Base-by-base conservation (phyloP, 202 grass and related monocot species). In the Panicum virgatum region DNA sequence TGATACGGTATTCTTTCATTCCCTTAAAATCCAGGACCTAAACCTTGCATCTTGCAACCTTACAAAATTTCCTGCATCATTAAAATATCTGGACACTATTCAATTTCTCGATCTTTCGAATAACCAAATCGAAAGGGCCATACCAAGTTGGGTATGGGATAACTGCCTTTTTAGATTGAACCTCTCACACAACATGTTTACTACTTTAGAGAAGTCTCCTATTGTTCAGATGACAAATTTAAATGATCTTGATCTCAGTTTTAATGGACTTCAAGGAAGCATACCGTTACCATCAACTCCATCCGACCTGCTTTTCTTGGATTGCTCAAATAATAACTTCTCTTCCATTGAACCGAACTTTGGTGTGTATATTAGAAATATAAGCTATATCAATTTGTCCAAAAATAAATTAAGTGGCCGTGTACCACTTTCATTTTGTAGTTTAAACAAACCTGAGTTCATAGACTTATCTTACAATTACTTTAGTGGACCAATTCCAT, bases 401-500 rank as follows among this genome's bases (percentile, higher is more conserved):
- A 73, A 80, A 0, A 94, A 94, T 22, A 76, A 2, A 12, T 7
- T 94, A 30, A 75, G 3, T n/a, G 89, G 92, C 1, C 43, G 32
- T 20, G 32, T 94, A 45, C 85, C 92, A 78, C 1, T 5, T 46
- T 92, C 87, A 5, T 36, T 88, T 78, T 92, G 92, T 62, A 90
- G 36, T 65, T 71, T 79, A 39, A 86, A 19, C 37, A 51, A 84
- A 59, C 43, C 79, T 8, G 0, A 58, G 30, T 32, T 90, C 23
- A 9, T 92, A 2, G 89, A 95, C 68, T 38, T 92, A 51, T 95
- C 93, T 1, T 51, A 76, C 19, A 95, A 95, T 62, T 63, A 34
- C 13, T 86, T 84, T 40, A 84, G 12, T 14, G 86, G 88, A 32
- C 25, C 15, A 2, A 19, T 94, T 27, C 88, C 91, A 52, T 5